Evolutionary conservation across 805 yeast genomes (phyloP), one percentile per base, ranked within the genome.

Genomic region (Nakazawaea molendinolei): DNA sequence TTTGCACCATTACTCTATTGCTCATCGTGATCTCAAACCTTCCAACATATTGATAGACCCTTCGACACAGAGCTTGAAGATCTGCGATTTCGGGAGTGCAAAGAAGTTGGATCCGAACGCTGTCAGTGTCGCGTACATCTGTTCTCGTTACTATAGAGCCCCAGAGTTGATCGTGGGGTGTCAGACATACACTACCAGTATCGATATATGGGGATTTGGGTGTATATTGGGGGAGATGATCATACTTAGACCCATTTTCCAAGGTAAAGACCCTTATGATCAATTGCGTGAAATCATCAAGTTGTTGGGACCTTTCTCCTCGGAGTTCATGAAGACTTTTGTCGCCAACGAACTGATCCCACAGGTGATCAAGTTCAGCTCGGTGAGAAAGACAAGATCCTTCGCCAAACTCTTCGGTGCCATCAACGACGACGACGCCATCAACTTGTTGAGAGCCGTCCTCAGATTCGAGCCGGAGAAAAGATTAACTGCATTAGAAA

Each of bases 171-270:
- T 92, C 52, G 78, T 92, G 38, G 98, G 98, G 2, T 82, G 87
- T 48, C 76, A 89, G 41, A 71, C 79, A 25, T 92, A 92, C 57
- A 76, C 94, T 4, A 80, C 94, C 3, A 85, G 87, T 52, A 90
- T 92, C 41, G 99, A 92, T 58, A 82, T 89, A 50, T 92, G 99
- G 99, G 95, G 97, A 13, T 66, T 90, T 41, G 99, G 97, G 1
- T 90, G 98, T 64, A 95, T 92, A 23, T 63, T 92, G 42, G 96
- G 97, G 10, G 98, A 92, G 60, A 79, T 92, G 85, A 69, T 82
- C 39, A 71, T 87, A 44, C 97, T 97, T 12, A 79, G 76, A 53
- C 95, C 97, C 1, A 76, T 92, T n/a, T 92, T 92, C 64, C 95
- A 89, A 60, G 97, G 98, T 31, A 85, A 79, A 48, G 81, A 84